Base-by-base conservation (phyloP, 805 yeast species). In the Lipomyces chichibuensis region DNA sequence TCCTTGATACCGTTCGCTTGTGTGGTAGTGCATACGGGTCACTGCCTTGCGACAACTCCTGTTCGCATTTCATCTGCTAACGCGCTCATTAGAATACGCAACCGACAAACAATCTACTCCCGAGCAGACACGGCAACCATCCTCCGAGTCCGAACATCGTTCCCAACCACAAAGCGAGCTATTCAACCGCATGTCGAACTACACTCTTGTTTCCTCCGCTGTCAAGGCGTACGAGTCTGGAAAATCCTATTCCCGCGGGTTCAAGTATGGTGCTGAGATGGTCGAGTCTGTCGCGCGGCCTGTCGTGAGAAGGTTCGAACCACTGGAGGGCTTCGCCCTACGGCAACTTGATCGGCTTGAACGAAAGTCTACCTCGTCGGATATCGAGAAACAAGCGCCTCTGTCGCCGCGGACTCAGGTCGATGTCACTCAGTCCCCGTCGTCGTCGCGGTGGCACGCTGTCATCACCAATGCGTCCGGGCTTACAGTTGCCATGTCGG, bases 181-280 rank as follows among this genome's bases (percentile, higher is more conserved):
- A 17, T 60, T 69, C 57, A 59, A 65, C 52, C 66, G 74, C 32
- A 71, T 75, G 61, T 39, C 74, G 58, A 65, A 60, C 65, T 72
- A 69, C 57, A 65, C 74, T n/a, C 65, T 75, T 5, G 76, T 76
- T 14, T 69, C 74, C 14, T 69, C 76, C 13, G 78, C 78, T 8
- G 74, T 74, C 52, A 73, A 69, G 23, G 78, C 73, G 2, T 76
- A 77, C 65, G 76, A 78, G 63, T 76, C 78, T 2, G 77, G 80
- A 68, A 74, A 80, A 67, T 74, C 76, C 43, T 81, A 83, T 51
- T 80, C 85, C 53, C 80, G 83, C 11, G 76, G 80, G 11, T 83
- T 85, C 74, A 82, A 83, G 73, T 86, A 85, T 75, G 88, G 88
- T 25, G 89, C 88, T 1, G 89, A 83, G 46, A 82, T 85, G 67